Evolutionary conservation across 1,284 basidiomycete genomes (phyloP), one percentile per base, ranked within the genome.

Genomic region (Thelephora terrestris): DNA sequence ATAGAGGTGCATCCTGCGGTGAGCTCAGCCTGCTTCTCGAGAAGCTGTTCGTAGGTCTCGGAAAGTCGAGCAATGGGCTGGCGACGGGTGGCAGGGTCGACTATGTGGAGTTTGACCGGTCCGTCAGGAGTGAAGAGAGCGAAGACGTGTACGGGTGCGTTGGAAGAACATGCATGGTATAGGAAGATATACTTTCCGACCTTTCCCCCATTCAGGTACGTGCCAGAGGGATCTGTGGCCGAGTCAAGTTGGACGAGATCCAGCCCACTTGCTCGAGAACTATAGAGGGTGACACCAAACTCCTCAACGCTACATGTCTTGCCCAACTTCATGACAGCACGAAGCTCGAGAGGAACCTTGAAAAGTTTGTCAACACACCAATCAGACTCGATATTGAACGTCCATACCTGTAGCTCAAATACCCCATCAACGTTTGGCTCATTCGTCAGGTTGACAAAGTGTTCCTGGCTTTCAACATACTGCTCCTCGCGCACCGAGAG

Each of bases 391-490:
- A 40, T 44, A 14, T 45, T 46, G 6, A 20, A 50, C 66, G 53
- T 49, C 37, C 53, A 23, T 54, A 88, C 89, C 74, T 98, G 91
- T 35, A 87, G 75, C 67, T 99, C 96, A 60, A 87, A 99, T 2
- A 97, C 88, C 2, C 92, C 93, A 56, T 98, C 93, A 7, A 98
- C 91, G 60, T 91, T 93, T 0, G 94, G 90, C 58, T 95, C 90
- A 62, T 96, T 97, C 53, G 84, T 89, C 47, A 99, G 74, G 58
- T 91, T 84, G 29, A 91, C 85, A 61, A 98, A 98, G 62, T 96
- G 89, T 49, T 89, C 83, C 57, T 92, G 86, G 24, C 87, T 88
- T 39, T 90, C 81, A 29, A 87, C 73, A 63, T 85, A 99, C 14
- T 84, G 67, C 4, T 86, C 83, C 63, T 99, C 96, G 35, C 84